Conservation (phyloP, 345 rosid species). For the Microcos paniculata region DNA sequence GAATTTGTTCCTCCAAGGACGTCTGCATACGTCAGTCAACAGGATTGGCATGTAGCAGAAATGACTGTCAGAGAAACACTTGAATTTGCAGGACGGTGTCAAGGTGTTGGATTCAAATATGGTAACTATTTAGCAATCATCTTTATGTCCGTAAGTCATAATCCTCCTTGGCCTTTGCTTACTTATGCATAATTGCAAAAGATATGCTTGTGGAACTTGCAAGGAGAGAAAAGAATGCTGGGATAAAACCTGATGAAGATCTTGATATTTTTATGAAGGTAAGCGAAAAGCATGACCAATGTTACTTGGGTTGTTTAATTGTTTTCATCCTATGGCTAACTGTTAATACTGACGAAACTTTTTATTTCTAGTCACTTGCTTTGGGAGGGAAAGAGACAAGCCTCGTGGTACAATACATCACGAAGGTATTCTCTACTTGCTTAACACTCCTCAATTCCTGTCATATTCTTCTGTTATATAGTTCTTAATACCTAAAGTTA, state of each 20-base stretch:
- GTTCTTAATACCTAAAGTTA: background rate
- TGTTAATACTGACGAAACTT: background rate
- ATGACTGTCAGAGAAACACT: constrained; percentile 90
- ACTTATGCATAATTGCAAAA: constrained; percentile 29
- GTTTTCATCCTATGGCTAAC: background rate
- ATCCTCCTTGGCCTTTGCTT: constrained; percentile 20
- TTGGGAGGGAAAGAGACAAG: constrained; percentile 83
- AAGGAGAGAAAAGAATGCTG: constrained; percentile 88
- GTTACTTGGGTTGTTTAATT: constrained; percentile 2
- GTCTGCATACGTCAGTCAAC: constrained; percentile 93
- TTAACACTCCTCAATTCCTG: constrained; percentile 5
- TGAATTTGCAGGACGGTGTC: constrained; percentile 90
- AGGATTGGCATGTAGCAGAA: constrained; percentile 93
- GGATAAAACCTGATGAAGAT: constrained; percentile 96
- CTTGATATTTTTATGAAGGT: constrained; percentile 99
- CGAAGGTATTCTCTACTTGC: constrained; percentile 73
- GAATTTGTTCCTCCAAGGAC: constrained; percentile 94
- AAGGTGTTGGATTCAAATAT: constrained; percentile 92
- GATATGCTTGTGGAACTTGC: constrained; percentile 95
- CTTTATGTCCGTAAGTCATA: constrained; percentile 8
- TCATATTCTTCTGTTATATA: background rate
- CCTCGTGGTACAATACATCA: constrained; percentile 83
- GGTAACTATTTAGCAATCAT: constrained; percentile 48
- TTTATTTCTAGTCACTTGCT: constrained; percentile 65
- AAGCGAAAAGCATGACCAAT: background rate